A percentile compares a stretch with the other conserved stretches of the same genome.
Evolutionary conservation across 345 rosid species (phyloP).

Genomic region (Rhodamnia argentea): DNA sequence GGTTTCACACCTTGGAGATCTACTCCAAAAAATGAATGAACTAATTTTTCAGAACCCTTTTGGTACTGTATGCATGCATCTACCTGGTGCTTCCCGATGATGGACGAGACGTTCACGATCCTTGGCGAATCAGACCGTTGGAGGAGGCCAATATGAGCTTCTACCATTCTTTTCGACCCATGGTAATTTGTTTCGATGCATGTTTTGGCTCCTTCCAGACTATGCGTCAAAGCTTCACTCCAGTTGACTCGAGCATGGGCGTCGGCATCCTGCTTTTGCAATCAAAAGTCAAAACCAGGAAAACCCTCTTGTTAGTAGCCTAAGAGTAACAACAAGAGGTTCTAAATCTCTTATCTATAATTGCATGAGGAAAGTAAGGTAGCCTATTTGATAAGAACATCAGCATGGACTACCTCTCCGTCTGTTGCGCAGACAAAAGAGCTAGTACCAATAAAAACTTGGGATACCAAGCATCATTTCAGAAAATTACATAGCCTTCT

Average conservation of each 20-base stretch:
- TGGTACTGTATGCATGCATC: not conserved
- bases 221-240: constrained; percentile 9
- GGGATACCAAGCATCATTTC: not conserved
- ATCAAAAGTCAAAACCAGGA: too few species aligned
- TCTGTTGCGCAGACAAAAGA: too few species aligned
- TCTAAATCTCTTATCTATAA: too few species aligned
- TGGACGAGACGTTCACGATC: constrained; percentile 37
- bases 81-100: constrained; percentile 27
- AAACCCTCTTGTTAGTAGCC: too few species aligned
- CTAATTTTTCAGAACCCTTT: not conserved
- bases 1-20: not conserved
- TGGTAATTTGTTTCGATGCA: constrained; percentile 35
- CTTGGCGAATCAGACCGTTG: constrained; percentile 26
- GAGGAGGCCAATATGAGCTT: constrained; percentile 34
- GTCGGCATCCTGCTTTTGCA: not conserved
- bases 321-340: too few species aligned
- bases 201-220: constrained; percentile 18
- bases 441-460: not conserved
- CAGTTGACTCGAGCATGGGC: constrained; percentile 3
- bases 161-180: constrained; percentile 31
- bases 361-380: too few species aligned
- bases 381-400: too few species aligned
- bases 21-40: not conserved
- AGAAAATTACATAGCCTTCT: too few species aligned
- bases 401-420: too few species aligned